Conservation (phyloP, 768 basidiomycete species). For the Hericium coralloides region DNA sequence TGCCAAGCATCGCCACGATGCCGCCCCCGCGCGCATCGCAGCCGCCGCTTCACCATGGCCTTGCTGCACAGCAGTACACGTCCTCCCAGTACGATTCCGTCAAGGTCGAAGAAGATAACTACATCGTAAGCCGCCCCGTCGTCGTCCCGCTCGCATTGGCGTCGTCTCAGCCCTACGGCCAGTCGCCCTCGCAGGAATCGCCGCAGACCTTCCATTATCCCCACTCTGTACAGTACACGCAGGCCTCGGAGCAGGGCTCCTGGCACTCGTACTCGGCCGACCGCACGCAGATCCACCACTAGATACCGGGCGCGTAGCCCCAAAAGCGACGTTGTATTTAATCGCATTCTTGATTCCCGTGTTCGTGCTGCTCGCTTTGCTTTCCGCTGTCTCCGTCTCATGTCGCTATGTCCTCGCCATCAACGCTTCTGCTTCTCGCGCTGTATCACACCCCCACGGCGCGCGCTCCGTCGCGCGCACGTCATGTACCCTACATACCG, state of each 20-base stretch:
- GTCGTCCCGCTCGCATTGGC: no score
- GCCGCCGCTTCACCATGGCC: conserved; percentile 35
- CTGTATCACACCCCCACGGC: background rate
- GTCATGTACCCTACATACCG: no score
- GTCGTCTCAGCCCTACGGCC: background rate
- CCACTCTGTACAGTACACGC: conserved; percentile 14
- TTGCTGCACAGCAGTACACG: conserved; percentile 19
- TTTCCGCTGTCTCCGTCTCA: background rate
- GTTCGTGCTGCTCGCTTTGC: background rate
- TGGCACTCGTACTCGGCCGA: conserved; percentile 65
- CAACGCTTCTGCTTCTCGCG: conserved; percentile 9
- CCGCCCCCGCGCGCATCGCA: background rate
- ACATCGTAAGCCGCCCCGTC: conserved; percentile 5
- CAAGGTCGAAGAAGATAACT: conserved; percentile 16
- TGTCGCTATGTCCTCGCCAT: conserved; percentile 4
- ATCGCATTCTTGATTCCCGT: conserved; percentile 7
- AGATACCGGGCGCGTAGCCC: conserved; percentile 18
- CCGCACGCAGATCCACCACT: conserved; percentile 53
- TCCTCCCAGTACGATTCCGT: conserved; percentile 12
- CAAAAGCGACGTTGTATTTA: conserved; percentile 8
- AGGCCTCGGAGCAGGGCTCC: conserved; percentile 34
- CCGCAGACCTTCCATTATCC: conserved; percentile 11
- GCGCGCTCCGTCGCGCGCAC: background rate
- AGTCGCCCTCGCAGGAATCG: conserved; percentile 15
- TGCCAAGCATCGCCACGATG: conserved; percentile 2